These are phyloP conservation scores for Nigrospora osmanthi DNA, from an alignment of 2,329 filamentous ascomycete species.

Conservation along the genomic window DNA sequence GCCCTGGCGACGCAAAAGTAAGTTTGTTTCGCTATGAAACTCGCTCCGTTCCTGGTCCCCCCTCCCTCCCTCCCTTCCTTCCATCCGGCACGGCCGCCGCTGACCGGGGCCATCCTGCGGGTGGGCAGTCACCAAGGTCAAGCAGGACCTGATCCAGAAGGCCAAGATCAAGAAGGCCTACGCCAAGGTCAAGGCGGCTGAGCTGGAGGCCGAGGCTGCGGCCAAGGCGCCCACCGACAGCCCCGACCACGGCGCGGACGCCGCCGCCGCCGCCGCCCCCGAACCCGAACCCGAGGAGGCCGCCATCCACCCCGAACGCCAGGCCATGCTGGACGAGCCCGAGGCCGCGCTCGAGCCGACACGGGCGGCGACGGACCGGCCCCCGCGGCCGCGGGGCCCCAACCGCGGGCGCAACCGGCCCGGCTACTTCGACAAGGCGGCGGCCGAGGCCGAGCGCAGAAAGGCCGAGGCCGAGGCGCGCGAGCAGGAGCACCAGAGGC, in stretches of 20 bases:
- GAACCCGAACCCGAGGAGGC: constrained; percentile 3
- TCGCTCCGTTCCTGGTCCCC: background rate
- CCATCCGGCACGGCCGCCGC: background rate
- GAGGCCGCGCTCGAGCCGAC: constrained; percentile 4
- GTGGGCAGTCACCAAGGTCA: constrained; percentile 71
- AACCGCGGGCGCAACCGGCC: constrained; percentile 22
- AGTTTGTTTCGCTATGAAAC: constrained; percentile 5
- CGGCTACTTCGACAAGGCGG: constrained; percentile 60
- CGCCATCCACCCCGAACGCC: constrained; percentile 31
- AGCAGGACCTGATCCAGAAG: constrained; percentile 80
- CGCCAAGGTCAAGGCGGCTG: constrained; percentile 69
- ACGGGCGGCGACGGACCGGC: constrained; percentile 3
- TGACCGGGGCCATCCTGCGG: no score
- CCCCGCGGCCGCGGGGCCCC: constrained; percentile 12
- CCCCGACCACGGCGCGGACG: no score
- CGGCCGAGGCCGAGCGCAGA: constrained; percentile 35
- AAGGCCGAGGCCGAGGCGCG: constrained; percentile 33
- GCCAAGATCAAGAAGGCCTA: constrained; percentile 92
- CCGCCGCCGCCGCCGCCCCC: constrained; percentile 8
- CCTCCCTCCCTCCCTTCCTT: background rate
- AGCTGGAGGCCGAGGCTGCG: constrained; percentile 9
- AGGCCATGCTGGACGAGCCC: constrained; percentile 28
- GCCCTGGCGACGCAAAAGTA: constrained; percentile 71
- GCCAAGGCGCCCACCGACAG: constrained; percentile 7
- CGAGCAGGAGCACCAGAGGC: constrained; percentile 31